Evolutionary conservation across 805 yeast species (phyloP).

Genomic region (Ogataea naganishii): DNA sequence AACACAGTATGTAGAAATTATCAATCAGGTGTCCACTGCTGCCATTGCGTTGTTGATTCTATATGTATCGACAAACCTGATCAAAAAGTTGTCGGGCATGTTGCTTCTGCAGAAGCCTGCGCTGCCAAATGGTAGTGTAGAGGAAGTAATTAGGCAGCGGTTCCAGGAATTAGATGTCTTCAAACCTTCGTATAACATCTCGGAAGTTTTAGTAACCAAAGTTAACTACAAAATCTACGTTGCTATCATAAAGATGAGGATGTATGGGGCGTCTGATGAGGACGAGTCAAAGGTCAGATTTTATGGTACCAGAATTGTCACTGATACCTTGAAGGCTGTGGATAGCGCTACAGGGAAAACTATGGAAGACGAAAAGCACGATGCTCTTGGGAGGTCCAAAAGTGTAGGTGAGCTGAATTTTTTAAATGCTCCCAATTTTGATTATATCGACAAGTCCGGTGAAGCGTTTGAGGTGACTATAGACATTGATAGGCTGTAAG

Average conservation of each 20-base stretch:
- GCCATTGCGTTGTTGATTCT: constrained; percentile 16
- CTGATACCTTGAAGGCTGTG: constrained; percentile 20
- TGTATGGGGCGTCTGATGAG: constrained; percentile 66
- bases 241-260: constrained; percentile 42
- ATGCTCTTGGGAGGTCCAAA: constrained; percentile 10
- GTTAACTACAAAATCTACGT: constrained; percentile 55
- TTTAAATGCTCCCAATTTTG: constrained; percentile 17
- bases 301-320: constrained; percentile 36
- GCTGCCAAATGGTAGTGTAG: constrained; percentile 29
- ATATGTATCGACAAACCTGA: constrained; percentile 26
- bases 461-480: constrained; percentile 33
- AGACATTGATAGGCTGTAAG: constrained; percentile 24
- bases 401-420: constrained; percentile 9
- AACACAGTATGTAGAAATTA: constrained; percentile 10
- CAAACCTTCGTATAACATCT: constrained; percentile 38
- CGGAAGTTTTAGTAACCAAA: constrained; percentile 45
- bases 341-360: constrained; percentile 5
- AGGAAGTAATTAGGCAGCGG: constrained; percentile 29
- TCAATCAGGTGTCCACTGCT: constrained; percentile 17
- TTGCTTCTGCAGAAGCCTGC: constrained; percentile 45
- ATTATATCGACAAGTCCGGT: constrained; percentile 18
- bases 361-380: constrained; percentile 6
- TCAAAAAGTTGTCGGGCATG: constrained; percentile 41
- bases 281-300: constrained; percentile 53
- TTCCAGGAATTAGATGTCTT: constrained; percentile 44